Evolutionary conservation across 495 filamentous ascomycete species (phyloP).

Genomic region (Penicillium longicatenatum): DNA sequence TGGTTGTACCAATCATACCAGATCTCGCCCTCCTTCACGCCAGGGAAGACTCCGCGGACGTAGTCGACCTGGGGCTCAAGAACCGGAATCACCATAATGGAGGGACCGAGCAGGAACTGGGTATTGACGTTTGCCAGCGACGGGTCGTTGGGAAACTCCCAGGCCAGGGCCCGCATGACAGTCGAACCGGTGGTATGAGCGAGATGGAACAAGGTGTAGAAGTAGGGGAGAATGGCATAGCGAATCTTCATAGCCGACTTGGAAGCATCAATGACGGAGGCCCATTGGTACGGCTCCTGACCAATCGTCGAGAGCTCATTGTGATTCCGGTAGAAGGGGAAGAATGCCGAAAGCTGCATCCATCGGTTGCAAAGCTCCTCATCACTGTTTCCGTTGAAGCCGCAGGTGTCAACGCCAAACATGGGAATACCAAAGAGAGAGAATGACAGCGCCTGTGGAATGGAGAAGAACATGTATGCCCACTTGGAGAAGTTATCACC

Average conservation of each 20-base stretch:
- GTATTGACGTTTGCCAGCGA: constrained; percentile 65
- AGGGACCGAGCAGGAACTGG: constrained; percentile 77
- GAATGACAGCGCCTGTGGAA: constrained; percentile 79
- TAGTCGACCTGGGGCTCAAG: constrained; percentile 63
- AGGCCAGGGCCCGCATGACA: constrained; percentile 78
- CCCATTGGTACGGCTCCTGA: constrained; percentile 81
- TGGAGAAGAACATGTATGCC: constrained; percentile 73
- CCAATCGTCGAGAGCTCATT: constrained; percentile 61
- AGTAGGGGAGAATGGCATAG: constrained; percentile 73
- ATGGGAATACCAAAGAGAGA: constrained; percentile 84
- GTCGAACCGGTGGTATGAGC: constrained; percentile 70
- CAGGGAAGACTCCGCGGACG: constrained; percentile 79
- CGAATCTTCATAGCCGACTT: constrained; percentile 72
- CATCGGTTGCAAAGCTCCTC: constrained; percentile 80
- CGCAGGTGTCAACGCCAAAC: constrained; percentile 84
- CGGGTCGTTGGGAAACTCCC: constrained; percentile 83
- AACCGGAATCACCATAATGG: constrained; percentile 72
- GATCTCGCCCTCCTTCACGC: constrained; percentile 58
- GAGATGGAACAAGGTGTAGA: constrained; percentile 77
- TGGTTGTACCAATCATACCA: constrained; percentile 89
- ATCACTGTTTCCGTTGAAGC: constrained; percentile 71
- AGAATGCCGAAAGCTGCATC: constrained; percentile 87
- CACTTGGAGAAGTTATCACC: constrained; percentile 77
- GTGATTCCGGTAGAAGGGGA: constrained; percentile 89
- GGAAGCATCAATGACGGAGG: constrained; percentile 64